Base-by-base conservation (phyloP, 495 filamentous ascomycete species). In the Schizothecium vesticola region DNA sequence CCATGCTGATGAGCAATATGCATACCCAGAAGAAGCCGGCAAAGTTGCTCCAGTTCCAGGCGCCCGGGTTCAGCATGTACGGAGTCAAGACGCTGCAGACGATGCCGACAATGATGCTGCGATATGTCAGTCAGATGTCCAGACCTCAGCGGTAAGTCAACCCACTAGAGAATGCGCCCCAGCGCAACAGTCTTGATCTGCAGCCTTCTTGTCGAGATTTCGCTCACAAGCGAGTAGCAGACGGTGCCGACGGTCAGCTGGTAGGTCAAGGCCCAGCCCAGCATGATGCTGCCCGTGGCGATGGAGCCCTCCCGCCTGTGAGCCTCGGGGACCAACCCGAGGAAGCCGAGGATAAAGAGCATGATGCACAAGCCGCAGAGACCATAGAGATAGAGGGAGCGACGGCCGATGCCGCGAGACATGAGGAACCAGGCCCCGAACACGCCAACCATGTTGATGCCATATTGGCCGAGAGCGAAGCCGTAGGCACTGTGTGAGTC, bases 21-120 rank as follows among this genome's bases (percentile, higher is more conserved):
- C 80, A 69, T 67, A 81, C 89, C 90, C 89, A 94, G 82, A 93
- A 92, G 77, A 94, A 92, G n/a, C 89, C 90, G n/a, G 90, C 83
- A 67, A 86, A 91, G 70, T 90, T 91, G 59, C 84, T 80, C 90
- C 90, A 94, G 77, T 91, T 74, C 90, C 91, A 93, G 0, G 86
- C 89, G 0, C 77, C 79, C 0, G 89, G 89, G 78, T 92, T 93
- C 36, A 93, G 77, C 89, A 91, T 91, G 73, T 91, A 90, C 0
- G 90, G 89, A 0, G 90, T 92, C 4, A 94, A 73, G 16, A 92
- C 88, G 64, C 85, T 86, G 71, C 84, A 88, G 70, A 93, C 75
- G 68, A 92, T 91, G 64, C 82, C 86, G 43, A 88, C 87, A 59
- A 92, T 81, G 74, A 91, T 92, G 81, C 80, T 82, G 43, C 62